Percentiles rank a stretch among this genome's conserved stretches.
Conservation (phyloP, 768 basidiomycete genomes). For the Lactarius pseudohatsudake region DNA sequence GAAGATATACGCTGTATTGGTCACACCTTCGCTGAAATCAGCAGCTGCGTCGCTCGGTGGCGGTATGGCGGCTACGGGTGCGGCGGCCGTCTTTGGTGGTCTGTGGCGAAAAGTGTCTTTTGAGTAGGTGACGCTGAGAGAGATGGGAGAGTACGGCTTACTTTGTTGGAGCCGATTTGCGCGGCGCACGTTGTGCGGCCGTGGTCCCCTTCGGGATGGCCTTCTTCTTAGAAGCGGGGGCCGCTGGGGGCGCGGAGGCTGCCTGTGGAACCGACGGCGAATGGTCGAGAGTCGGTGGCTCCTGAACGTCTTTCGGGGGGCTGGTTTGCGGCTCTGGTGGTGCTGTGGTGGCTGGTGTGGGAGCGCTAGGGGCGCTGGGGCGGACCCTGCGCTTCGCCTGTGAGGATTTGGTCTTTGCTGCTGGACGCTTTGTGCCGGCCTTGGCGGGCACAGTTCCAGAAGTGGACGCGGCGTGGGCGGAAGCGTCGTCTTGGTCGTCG, state of each 20-base stretch:
- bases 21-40: slow-evolving; percentile 22
- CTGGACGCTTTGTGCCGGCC: slow-evolving; percentile 39
- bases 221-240: slow-evolving; percentile 32
- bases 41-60: slow-evolving; percentile 14
- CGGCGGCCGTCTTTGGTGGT: not conserved
- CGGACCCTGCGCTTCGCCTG: slow-evolving; percentile 28
- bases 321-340: slow-evolving; percentile 6
- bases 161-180: slow-evolving; percentile 36
- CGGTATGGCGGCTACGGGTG: slow-evolving; percentile 1
- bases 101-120: not conserved
- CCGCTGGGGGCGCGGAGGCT: slow-evolving; percentile 14
- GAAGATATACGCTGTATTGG: not conserved
- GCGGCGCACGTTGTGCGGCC: slow-evolving; percentile 33
- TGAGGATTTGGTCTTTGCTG: slow-evolving; percentile 15
- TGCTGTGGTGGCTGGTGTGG: not conserved
- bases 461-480: slow-evolving; percentile 30
- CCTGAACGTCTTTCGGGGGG: slow-evolving; percentile 12
- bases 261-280: slow-evolving; percentile 19
- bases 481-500: slow-evolving; percentile 59
- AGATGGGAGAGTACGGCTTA: slow-evolving; percentile 17
- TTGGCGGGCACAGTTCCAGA: slow-evolving; percentile 33
- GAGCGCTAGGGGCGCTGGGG: slow-evolving; percentile 10
- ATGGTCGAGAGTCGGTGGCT: slow-evolving; percentile 7
- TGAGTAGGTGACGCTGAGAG: not conserved
- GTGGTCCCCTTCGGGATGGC: slow-evolving; percentile 31